Percentiles rank a stretch among this genome's conserved stretches.
These are phyloP conservation scores for Candolleomyces aberdarensis DNA, from an alignment of 768 basidiomycete genomes.

Conservation along the genomic window DNA sequence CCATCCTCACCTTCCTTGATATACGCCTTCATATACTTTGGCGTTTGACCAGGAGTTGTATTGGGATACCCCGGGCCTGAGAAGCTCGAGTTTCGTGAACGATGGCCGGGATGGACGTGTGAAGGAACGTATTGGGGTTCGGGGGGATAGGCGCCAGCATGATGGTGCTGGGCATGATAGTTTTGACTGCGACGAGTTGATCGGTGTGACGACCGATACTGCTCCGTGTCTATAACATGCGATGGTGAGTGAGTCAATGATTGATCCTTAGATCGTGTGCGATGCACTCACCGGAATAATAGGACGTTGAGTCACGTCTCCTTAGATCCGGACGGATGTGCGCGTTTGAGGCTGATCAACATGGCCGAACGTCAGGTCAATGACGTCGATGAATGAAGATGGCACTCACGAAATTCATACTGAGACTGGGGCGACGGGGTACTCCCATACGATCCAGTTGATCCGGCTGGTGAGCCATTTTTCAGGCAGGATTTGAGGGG, in stretches of 20 bases:
- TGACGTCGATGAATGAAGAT: not conserved
- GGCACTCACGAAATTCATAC: not conserved
- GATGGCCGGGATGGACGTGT: not conserved
- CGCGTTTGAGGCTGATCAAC: not conserved
- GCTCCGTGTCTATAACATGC: constrained; percentile 1
- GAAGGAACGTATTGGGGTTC: not conserved
- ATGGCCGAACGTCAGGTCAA: not conserved
- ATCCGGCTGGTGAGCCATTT: not conserved
- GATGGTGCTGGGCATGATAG: not conserved
- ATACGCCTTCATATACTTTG: constrained; percentile 28
- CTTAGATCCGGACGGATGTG: not conserved
- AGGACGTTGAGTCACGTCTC: constrained; percentile 1
- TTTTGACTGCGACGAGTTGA: constrained; percentile 7
- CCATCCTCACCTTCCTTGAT: constrained; percentile 20
- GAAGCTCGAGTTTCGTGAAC: constrained; percentile 10
- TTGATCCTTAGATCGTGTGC: not conserved
- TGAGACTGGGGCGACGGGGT: not conserved
- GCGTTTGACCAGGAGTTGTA: constrained; percentile 1
- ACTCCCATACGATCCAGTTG: not conserved
- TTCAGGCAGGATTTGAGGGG: constrained; percentile 8
- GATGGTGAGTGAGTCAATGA: not conserved
- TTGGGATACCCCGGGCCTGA: constrained; percentile 4
- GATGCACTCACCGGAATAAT: constrained; percentile 5
- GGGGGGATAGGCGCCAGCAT: not conserved
- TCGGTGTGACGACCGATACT: constrained; percentile 6